A percentile compares a stretch with the other conserved stretches of the same genome.
Evolutionary conservation across 257 asterid species (phyloP).

Genomic region (Fraxinus cuspidata): DNA sequence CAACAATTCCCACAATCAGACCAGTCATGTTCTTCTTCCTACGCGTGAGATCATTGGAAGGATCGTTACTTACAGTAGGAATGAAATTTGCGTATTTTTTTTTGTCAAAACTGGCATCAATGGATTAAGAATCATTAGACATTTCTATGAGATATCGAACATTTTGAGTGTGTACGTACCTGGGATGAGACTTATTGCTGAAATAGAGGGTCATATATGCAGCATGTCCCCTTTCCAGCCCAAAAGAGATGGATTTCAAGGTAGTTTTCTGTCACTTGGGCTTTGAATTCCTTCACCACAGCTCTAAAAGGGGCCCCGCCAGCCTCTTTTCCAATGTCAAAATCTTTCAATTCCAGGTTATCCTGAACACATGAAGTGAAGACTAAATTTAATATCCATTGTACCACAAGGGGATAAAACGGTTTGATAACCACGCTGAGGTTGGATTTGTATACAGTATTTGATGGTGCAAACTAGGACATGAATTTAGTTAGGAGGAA

Average conservation of each 20-base stretch:
- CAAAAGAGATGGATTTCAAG: slow-evolving; percentile 83
- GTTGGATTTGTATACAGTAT: no score
- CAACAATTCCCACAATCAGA: slow-evolving; percentile 61
- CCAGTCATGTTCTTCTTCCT: slow-evolving; percentile 46
- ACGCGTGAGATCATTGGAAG: slow-evolving; percentile 30
- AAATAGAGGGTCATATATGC: slow-evolving; percentile 75
- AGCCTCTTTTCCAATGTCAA: slow-evolving; percentile 64
- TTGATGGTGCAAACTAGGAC: no score
- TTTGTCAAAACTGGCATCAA: not conserved
- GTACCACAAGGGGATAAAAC: not conserved
- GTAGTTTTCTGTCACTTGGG: slow-evolving; percentile 57
- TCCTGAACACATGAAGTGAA: slow-evolving; percentile 43
- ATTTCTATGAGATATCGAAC: no score
- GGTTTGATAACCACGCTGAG: no score
- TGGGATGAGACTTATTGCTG: slow-evolving; percentile 78
- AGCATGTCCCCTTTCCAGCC: slow-evolving; percentile 93
- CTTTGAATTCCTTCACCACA: slow-evolving; percentile 42
- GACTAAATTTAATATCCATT: not conserved
- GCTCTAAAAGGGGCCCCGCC: slow-evolving; percentile 52
- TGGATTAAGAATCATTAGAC: not conserved
- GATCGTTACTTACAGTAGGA: slow-evolving; percentile 54
- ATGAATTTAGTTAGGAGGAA: no score
- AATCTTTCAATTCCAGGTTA: slow-evolving; percentile 47
- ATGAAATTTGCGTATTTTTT: slow-evolving; percentile 49
- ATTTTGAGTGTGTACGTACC: slow-evolving; percentile 34